phyloP scores from a whole-genome alignment of 257 asterid genomes.

The Solanum verrucosum region DNA sequence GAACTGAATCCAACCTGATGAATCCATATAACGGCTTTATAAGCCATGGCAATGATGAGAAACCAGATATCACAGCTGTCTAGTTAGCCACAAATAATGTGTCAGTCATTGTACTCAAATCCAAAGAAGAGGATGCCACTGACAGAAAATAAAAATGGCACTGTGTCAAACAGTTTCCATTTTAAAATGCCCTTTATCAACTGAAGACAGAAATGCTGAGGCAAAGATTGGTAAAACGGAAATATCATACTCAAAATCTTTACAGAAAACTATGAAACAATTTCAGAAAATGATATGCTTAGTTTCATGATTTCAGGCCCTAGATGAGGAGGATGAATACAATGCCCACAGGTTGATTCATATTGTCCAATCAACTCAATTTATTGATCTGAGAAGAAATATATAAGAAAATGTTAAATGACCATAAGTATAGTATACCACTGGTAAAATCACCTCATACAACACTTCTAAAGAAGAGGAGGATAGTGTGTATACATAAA shows the following conservation, averaged over 20 bases:
- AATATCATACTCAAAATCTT: background rate
- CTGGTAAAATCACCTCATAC: background rate
- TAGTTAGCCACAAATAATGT: conserved; percentile 38
- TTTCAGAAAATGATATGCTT: background rate
- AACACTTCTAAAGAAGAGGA: background rate
- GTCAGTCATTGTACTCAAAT: conserved; percentile 27
- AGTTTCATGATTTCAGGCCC: background rate
- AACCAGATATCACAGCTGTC: conserved; percentile 93
- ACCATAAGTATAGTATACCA: background rate
- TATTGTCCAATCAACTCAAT: background rate
- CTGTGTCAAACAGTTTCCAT: background rate
- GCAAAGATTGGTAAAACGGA: background rate
- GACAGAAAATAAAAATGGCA: background rate
- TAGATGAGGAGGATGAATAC: background rate
- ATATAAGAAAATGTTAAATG: background rate
- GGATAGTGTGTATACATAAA: background rate
- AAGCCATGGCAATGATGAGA: conserved; percentile 89
- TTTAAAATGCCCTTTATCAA: background rate
- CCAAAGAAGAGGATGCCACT: background rate
- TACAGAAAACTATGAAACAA: background rate
- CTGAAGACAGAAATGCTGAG: background rate
- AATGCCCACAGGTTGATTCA: background rate
- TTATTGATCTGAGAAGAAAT: background rate
- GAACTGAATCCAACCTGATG: conserved; percentile 52
- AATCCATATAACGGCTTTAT: conserved; percentile 93